Conservation (phyloP, 1,284 basidiomycete species). For the Ceratobasidium sp. region DNA sequence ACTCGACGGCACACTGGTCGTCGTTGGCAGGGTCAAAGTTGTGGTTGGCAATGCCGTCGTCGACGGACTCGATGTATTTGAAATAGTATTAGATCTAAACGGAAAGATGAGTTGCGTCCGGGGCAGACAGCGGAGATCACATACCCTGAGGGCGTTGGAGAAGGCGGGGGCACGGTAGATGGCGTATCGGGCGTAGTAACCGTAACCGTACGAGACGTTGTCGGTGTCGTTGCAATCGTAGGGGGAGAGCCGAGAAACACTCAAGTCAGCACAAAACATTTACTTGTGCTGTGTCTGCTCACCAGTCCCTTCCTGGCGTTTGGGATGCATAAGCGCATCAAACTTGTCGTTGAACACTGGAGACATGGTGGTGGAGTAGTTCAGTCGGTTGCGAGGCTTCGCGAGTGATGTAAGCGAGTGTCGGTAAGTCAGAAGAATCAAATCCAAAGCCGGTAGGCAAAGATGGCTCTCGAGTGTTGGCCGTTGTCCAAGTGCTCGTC, state of each 20-base stretch:
- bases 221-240: not conserved
- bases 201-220: not conserved
- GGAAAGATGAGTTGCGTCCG: conserved; percentile 13
- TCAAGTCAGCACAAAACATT: conserved; percentile 13
- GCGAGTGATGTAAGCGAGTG: conserved; percentile 37
- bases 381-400: conserved; percentile 33
- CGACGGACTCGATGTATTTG: conserved; percentile 14
- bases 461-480: not conserved
- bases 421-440: conserved; percentile 10
- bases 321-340: conserved; percentile 29
- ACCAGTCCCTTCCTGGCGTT: conserved; percentile 27
- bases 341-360: conserved; percentile 24
- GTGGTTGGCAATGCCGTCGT: too few relatives aligned
- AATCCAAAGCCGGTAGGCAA: not conserved
- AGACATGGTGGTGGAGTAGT: not conserved
- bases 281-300: not conserved
- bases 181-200: not conserved
- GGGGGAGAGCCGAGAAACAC: not conserved
- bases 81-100: conserved; percentile 20
- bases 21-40: too few relatives aligned
- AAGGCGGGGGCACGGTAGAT: not conserved
- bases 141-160: conserved; percentile 11
- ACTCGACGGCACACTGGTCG: not conserved
- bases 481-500: conserved; percentile 17
- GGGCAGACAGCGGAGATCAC: conserved; percentile 1